phyloP scores from a whole-genome alignment of 805 yeast species.

The Teunomyces stri region DNA sequence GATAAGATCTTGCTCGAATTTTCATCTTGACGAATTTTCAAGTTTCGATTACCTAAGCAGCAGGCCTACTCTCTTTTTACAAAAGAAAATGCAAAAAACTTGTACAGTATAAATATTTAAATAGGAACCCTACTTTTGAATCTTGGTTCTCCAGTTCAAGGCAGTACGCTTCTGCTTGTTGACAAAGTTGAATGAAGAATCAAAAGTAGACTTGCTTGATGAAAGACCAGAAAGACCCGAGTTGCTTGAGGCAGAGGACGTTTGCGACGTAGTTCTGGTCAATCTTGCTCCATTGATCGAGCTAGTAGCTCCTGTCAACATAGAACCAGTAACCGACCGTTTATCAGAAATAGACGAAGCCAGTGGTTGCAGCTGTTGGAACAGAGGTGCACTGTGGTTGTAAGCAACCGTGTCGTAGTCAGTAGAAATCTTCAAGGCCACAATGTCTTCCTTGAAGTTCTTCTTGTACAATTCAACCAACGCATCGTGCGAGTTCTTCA shows the following conservation, averaged over 20 bases:
- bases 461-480: constrained; percentile 60
- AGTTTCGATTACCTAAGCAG: constrained; percentile 3
- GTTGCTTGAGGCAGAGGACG: constrained; percentile 22
- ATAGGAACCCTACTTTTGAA: background rate
- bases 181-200: constrained; percentile 6
- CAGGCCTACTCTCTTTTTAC: background rate
- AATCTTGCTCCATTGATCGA: constrained; percentile 20
- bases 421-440: constrained; percentile 34
- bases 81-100: background rate
- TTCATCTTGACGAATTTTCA: constrained; percentile 1
- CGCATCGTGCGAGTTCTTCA: constrained; percentile 65
- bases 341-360: constrained; percentile 14
- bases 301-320: constrained; percentile 10
- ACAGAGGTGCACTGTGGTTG: constrained; percentile 19
- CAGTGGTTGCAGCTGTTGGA: constrained; percentile 12
- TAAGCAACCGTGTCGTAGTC: constrained; percentile 28
- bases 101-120: background rate
- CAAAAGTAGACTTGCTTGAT: constrained; percentile 16
- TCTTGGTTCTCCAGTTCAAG: constrained; percentile 34
- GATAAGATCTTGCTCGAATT: background rate
- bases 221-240: constrained; percentile 29
- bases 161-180: constrained; percentile 32
- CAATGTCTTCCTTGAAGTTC: constrained; percentile 69
- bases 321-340: constrained; percentile 18
- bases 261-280: constrained; percentile 18